These are phyloP conservation scores for Salvia hispanica DNA, from an alignment of 257 asterid species.

Conservation along the genomic window DNA sequence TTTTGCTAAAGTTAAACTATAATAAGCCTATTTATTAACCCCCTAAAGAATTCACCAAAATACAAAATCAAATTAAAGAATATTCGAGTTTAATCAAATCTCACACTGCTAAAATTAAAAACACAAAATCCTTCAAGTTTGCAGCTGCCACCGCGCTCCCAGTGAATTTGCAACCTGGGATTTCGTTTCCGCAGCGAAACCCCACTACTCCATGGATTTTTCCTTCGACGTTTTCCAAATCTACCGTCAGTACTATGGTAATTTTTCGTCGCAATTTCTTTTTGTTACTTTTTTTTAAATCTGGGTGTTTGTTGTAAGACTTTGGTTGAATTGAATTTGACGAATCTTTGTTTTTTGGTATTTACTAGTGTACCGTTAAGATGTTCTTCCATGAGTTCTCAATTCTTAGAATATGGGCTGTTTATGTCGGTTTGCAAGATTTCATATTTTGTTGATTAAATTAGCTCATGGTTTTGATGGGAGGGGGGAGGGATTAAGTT, in stretches of 20 bases:
- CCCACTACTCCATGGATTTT: conserved; percentile 59
- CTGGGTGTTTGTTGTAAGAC: conserved; percentile 17
- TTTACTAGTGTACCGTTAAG: neutral
- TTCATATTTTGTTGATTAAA: conserved; percentile 3
- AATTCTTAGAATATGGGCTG: neutral
- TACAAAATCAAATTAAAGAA: no score
- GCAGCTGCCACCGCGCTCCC: conserved; percentile 29
- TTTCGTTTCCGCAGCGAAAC: conserved; percentile 38
- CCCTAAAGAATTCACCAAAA: no score
- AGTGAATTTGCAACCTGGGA: conserved; percentile 36
- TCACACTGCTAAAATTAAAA: no score
- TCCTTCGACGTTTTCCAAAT: conserved; percentile 59
- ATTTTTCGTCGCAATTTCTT: neutral
- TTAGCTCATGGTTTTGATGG: conserved; percentile 4
- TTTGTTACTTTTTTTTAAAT: conserved; percentile 8
- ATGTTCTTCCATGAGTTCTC: neutral
- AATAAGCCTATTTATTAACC: no score
- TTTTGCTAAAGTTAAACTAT: no score
- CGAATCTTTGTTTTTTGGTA: neutral
- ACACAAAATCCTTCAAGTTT: no score
- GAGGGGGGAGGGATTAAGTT: neutral
- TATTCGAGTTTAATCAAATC: no score
- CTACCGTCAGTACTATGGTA: conserved; percentile 78
- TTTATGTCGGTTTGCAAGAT: neutral
- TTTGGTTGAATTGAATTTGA: conserved; percentile 5